A percentile compares a stretch with the other conserved stretches of the same genome.
Evolutionary conservation across 192 early-diverging fungal genomes (phyloP).

Genomic region (Spinellus fusiger): DNA sequence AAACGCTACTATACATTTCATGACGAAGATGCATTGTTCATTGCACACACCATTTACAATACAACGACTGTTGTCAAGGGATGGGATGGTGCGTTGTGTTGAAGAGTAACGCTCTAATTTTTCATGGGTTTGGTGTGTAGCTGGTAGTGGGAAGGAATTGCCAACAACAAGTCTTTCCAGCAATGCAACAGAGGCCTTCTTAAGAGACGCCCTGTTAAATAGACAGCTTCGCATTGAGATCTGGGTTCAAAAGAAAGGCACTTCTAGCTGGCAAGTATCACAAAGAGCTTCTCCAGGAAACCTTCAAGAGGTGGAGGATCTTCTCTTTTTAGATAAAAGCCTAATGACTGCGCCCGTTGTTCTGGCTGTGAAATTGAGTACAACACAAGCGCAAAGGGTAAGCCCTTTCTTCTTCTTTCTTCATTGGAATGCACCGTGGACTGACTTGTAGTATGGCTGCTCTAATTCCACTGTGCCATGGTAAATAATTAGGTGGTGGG

Average conservation of each 20-base stretch:
- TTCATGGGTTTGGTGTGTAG: slow-evolving; percentile 14
- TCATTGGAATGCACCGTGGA: too few relatives aligned
- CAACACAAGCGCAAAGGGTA: slow-evolving; percentile 60
- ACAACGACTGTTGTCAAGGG: slow-evolving; percentile 90
- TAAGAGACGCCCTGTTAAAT: slow-evolving; percentile 74
- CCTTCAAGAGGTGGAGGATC: slow-evolving; percentile 84
- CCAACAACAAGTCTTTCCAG: slow-evolving; percentile 77
- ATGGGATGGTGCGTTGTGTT: slow-evolving; percentile 51
- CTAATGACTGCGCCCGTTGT: slow-evolving; percentile 74
- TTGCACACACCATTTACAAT: slow-evolving; percentile 84
- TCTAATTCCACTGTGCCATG: slow-evolving; percentile 11
- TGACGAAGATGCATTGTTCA: slow-evolving; percentile 82
- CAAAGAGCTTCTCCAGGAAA: slow-evolving; percentile 91
- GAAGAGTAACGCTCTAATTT: background rate
- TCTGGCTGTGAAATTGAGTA: slow-evolving; percentile 61
- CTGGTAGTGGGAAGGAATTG: slow-evolving; percentile 48
- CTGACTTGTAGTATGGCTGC: background rate
- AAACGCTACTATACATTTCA: slow-evolving; percentile 85
- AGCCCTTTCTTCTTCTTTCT: too few relatives aligned
- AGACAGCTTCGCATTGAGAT: slow-evolving; percentile 81
- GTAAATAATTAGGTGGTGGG: slow-evolving; percentile 53
- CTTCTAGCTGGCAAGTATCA: slow-evolving; percentile 42
- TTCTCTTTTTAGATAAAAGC: slow-evolving; percentile 72
- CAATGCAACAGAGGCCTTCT: slow-evolving; percentile 65
- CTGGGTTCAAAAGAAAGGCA: slow-evolving; percentile 51